Evolutionary conservation across 2,329 filamentous ascomycete species (phyloP), one percentile per base, ranked within the genome.

Genomic region (Cladobotryum mycophilum): DNA sequence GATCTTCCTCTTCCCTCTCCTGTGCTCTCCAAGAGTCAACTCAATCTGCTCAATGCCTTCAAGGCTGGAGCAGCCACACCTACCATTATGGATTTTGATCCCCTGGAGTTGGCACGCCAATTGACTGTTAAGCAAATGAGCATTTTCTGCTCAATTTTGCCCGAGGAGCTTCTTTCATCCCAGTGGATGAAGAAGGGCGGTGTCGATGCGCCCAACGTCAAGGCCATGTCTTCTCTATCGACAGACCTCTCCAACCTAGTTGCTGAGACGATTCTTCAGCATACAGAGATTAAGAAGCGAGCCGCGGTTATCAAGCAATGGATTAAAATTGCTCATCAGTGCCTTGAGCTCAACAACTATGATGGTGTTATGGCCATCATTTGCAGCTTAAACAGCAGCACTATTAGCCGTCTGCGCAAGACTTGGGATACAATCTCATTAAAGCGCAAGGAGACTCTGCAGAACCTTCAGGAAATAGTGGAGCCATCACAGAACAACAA

Each of bases 331-430:
- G 89, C 89, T 1, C 80, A 86, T 60, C 88, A 88, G 61, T 95
- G 89, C 58, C 75, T 95, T 5, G 88, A 93, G 62, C 78, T 97
- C 22, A 86, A 93, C 72, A 99, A 99, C 71, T 99, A 96, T 61
- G 92, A 99, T 64, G 89, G 89, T 0, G 73, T 99, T 11, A 96
- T 97, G 90, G 90, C 93, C 7, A 96, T 99, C 60, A 89, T 96
- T 61, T 96, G 91, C 74, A 91, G 88, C 9, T 72, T 99, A 45
- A 95, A 95, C 69, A 91, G 88, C 51, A 95, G 91, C 14, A 92
- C 90, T 60, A 92, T 99, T 58, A 83, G 84, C 49, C 88, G 93
- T 17, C 75, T 99, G 8, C 88, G 87, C 64, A 87, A 85, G 62
- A 99, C 93, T 0, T 99, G 93, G 93, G 93, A 97, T 49, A 68